Evolutionary conservation across 257 asterid species (phyloP).

Genomic region (Nicotiana attenuata): DNA sequence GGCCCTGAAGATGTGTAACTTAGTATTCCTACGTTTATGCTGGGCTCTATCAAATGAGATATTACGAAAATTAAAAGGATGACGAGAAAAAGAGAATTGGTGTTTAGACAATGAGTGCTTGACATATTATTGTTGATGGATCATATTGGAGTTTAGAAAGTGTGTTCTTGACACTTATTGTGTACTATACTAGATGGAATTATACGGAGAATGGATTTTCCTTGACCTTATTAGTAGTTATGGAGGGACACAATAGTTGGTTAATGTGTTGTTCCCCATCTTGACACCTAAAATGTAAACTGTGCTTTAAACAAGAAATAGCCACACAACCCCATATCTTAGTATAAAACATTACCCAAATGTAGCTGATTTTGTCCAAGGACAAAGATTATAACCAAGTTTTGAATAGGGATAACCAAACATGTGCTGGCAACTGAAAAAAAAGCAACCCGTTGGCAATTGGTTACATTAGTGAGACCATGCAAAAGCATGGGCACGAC

Average conservation of each 20-base stretch:
- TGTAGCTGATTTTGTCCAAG: too few species aligned
- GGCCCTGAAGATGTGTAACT: too few species aligned
- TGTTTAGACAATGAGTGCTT: too few species aligned
- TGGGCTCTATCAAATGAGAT: too few species aligned
- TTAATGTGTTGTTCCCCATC: not conserved
- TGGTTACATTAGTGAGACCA: not conserved
- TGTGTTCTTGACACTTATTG: too few species aligned
- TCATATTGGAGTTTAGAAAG: too few species aligned
- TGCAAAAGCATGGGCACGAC: not conserved
- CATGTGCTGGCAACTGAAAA: slow-evolving; percentile 12
- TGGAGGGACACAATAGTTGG: not conserved
- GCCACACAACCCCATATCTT: not conserved
- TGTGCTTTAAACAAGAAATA: not conserved
- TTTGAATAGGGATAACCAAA: not conserved
- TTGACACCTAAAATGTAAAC: not conserved
- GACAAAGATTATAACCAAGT: not conserved
- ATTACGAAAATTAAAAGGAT: too few species aligned
- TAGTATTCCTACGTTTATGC: too few species aligned
- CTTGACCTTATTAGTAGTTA: not conserved
- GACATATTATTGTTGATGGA: too few species aligned
- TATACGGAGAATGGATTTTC: not conserved
- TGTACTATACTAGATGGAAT: too few species aligned
- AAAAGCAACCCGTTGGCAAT: not conserved
- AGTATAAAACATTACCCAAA: not conserved
- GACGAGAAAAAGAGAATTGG: too few species aligned